phyloP scores from a whole-genome alignment of 2,329 filamentous ascomycete genomes.

The Trichoderma sp. region DNA sequence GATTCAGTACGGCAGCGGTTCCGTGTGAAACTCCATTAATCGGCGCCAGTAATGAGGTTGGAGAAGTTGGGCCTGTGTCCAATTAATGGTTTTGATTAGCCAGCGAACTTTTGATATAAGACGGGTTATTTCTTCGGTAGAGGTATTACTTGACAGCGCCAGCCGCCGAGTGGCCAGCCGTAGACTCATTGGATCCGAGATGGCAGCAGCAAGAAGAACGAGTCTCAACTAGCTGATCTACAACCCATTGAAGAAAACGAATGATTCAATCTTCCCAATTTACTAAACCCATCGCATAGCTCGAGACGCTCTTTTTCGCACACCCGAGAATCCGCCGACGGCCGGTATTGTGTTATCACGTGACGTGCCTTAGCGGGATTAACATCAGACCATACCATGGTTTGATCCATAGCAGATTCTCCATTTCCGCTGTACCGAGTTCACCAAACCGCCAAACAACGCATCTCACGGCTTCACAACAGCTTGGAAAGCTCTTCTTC shows the following conservation, averaged over 20 bases:
- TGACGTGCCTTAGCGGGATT: conserved; percentile 36
- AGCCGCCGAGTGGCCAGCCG: conserved; percentile 64
- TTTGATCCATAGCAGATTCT: conserved; percentile 8
- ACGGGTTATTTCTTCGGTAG: conserved; percentile 2
- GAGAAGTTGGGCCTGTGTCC: not conserved
- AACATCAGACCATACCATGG: conserved; percentile 37
- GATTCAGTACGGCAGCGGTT: conserved; percentile 26
- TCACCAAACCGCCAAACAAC: conserved; percentile 28
- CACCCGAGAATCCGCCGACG: conserved; percentile 25
- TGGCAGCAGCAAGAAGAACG: conserved; percentile 20
- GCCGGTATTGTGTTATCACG: conserved; percentile 23
- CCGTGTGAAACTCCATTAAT: not conserved
- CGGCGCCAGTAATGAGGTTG: not conserved
- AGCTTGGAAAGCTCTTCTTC: conserved; percentile 31
- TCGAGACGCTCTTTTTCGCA: not conserved
- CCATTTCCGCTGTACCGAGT: conserved; percentile 8
- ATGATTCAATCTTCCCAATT: conserved; percentile 8
- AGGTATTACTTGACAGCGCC: conserved; percentile 57
- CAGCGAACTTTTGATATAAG: not conserved
- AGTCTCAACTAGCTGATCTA: not conserved
- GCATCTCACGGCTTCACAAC: conserved; percentile 27
- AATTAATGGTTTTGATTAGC: not conserved
- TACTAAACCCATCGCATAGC: not conserved
- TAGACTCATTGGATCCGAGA: conserved; percentile 58
- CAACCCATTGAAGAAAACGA: conserved; percentile 4